Evolutionary conservation across 148 eudicot species (phyloP).

Genomic region (Silene conica): DNA sequence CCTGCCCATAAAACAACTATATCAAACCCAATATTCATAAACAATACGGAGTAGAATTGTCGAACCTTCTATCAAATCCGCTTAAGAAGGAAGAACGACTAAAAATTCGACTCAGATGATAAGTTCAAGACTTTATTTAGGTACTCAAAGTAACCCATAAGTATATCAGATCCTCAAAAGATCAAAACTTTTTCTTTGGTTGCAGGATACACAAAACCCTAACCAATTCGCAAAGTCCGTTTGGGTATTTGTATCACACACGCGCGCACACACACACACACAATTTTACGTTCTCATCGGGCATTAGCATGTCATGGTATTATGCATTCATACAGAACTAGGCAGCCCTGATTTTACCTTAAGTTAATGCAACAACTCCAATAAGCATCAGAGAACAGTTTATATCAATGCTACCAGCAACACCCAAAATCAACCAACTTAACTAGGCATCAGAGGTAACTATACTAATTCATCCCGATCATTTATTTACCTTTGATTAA

Average conservation of each 20-base stretch:
- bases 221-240: background rate
- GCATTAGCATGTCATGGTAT: background rate
- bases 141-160: background rate
- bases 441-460: too few species aligned
- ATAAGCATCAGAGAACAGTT: too few species aligned
- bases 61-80: background rate
- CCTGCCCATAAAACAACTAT: constrained; percentile 17
- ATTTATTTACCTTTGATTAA: too few species aligned
- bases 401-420: background rate
- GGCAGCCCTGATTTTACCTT: too few species aligned
- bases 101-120: background rate
- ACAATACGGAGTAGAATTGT: too few species aligned
- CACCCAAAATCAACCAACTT: background rate
- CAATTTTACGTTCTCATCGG: background rate
- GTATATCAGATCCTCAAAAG: background rate
- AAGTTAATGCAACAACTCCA: too few species aligned
- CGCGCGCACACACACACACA: too few species aligned
- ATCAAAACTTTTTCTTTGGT: background rate
- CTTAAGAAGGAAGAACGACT: background rate
- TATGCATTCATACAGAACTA: background rate
- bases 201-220: background rate
- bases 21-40: background rate
- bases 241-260: background rate
- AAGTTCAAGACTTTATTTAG: background rate
- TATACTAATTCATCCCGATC: background rate